phyloP scores from a whole-genome alignment of 83 land plant genomes.

The Thuja plicata region DNA sequence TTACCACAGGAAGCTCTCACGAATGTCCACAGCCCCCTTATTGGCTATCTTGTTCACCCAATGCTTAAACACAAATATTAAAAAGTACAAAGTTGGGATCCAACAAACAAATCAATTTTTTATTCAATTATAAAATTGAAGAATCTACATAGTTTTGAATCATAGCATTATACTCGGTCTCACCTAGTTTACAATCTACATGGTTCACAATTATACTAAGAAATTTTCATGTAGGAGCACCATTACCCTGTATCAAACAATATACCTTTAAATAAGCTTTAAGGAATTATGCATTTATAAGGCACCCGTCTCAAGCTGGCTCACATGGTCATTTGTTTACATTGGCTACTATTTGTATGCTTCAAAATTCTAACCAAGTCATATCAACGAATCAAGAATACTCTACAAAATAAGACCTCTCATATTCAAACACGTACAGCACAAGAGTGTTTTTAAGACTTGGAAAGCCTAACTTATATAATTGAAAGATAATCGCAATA shows the following conservation, averaged over 20 bases:
- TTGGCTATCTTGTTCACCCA: not conserved
- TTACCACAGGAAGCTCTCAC: too few relatives aligned
- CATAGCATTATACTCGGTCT: too few relatives aligned
- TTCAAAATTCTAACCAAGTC: not conserved
- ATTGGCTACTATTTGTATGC: not conserved
- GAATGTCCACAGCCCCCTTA: too few relatives aligned
- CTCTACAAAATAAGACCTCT: too few relatives aligned
- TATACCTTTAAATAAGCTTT: not conserved
- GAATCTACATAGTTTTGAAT: too few relatives aligned
- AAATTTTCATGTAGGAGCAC: too few relatives aligned
- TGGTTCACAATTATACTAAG: too few relatives aligned
- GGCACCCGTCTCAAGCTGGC: not conserved
- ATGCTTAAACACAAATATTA: not conserved
- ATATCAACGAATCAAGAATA: not conserved
- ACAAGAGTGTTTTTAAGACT: not conserved
- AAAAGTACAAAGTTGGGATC: not conserved
- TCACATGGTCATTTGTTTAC: not conserved
- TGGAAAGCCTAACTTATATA: not conserved
- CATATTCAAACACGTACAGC: not conserved
- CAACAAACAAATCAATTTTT: not conserved
- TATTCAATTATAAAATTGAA: not conserved
- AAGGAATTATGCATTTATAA: too few relatives aligned
- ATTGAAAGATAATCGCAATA: not conserved
- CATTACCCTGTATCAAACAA: not conserved
- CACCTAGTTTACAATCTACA: too few relatives aligned